These are phyloP conservation scores for Tarenaya hassleriana DNA, from an alignment of 345 rosid genomes.

Conservation along the genomic window DNA sequence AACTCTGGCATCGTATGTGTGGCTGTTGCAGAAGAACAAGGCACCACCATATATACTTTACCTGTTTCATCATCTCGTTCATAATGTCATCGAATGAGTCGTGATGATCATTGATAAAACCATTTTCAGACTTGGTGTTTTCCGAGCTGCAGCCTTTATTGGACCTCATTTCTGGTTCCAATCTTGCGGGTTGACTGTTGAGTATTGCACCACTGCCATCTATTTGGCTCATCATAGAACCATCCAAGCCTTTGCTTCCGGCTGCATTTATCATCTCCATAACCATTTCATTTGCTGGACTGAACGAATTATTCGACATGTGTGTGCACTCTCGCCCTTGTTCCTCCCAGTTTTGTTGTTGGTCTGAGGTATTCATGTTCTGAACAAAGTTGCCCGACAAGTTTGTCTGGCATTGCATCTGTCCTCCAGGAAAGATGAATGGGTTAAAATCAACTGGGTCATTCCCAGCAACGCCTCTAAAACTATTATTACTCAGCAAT, in stretches of 20 bases:
- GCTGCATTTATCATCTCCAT: slow-evolving; percentile 5
- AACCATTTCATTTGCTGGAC: slow-evolving; percentile 14
- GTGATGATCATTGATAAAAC: slow-evolving; percentile 36
- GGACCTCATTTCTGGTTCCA: slow-evolving; percentile 36
- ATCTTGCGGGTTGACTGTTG: slow-evolving; percentile 27
- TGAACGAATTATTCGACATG: no score
- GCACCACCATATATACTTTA: slow-evolving; percentile 28
- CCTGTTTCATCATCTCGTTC: slow-evolving; percentile 65
- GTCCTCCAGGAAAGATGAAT: no score
- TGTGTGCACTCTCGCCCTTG: no score
- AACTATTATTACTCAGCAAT: no score
- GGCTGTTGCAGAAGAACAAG: not conserved
- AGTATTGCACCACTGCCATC: slow-evolving; percentile 26
- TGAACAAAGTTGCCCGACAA: no score
- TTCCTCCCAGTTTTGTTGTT: no score
- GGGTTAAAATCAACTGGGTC: no score
- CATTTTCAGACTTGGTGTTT: slow-evolving; percentile 44
- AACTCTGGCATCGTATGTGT: no score
- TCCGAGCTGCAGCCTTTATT: slow-evolving; percentile 32
- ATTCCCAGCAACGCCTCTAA: no score
- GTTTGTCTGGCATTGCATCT: no score
- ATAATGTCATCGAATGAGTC: slow-evolving; percentile 64
- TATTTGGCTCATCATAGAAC: slow-evolving; percentile 31
- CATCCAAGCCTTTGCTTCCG: slow-evolving; percentile 34
- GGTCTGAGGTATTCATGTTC: no score